These are phyloP conservation scores for Spirogloea muscicola DNA, from an alignment of 139 green algal species.

Conservation along the genomic window DNA sequence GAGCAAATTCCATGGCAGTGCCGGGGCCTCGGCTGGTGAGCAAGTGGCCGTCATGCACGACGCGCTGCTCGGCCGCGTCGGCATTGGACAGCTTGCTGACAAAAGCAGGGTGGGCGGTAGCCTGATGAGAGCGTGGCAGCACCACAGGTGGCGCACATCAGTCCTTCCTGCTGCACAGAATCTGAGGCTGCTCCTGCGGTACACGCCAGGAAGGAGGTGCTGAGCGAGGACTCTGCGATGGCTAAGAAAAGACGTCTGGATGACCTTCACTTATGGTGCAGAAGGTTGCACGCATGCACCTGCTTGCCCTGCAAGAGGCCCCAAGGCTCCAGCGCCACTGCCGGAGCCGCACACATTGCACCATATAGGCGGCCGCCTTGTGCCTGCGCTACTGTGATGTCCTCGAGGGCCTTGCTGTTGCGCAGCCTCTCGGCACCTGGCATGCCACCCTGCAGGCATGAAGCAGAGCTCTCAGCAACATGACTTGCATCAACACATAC, in stretches of 20 bases:
- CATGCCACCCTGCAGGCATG: slow-evolving; percentile 81
- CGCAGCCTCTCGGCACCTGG: slow-evolving; percentile 83
- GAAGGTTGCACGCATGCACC: no score
- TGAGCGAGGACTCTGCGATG: no score
- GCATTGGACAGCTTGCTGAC: slow-evolving; percentile 39
- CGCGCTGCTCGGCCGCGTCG: slow-evolving; percentile 63
- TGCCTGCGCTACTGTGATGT: slow-evolving; percentile 57
- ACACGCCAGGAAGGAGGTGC: no score
- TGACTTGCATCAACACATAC: no score
- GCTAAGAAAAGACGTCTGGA: slow-evolving; percentile 67
- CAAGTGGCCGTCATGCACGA: slow-evolving; percentile 81
- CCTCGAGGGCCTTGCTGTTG: slow-evolving; percentile 51
- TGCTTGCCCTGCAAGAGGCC: slow-evolving; percentile 62
- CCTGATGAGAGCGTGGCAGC: no score
- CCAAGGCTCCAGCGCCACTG: slow-evolving; percentile 75
- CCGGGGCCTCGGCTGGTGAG: slow-evolving; percentile 82
- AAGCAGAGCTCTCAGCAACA: no score
- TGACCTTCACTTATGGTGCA: slow-evolving; percentile 74
- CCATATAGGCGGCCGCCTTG: slow-evolving; percentile 56
- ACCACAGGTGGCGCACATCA: no score
- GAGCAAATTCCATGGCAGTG: slow-evolving; percentile 91
- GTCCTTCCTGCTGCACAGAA: no score
- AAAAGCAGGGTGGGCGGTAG: slow-evolving; percentile 89
- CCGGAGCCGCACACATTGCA: slow-evolving; percentile 92
- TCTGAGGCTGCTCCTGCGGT: no score